phyloP scores from a whole-genome alignment of 2,329 filamentous ascomycete genomes.

The Pseudopithomyces maydicus region DNA sequence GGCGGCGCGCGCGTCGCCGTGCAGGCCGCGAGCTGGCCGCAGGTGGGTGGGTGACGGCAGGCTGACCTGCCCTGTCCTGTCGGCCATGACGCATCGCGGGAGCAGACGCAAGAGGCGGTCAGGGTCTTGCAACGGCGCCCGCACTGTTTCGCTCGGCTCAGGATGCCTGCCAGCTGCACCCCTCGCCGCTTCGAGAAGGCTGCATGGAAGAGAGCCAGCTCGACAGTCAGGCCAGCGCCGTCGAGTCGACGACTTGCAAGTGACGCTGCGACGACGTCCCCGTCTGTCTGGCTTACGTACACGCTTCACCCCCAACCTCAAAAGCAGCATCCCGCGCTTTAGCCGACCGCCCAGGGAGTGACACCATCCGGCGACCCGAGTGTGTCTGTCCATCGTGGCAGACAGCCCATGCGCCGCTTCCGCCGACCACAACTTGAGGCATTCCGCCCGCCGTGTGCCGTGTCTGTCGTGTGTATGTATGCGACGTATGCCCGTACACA shows the following conservation, averaged over 20 bases:
- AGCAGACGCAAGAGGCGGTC: background rate
- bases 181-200: conserved; percentile 20
- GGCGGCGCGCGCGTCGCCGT: too few species aligned
- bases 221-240: background rate
- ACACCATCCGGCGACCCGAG: conserved; percentile 19
- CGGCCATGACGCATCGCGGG: conserved; percentile 1
- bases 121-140: conserved; percentile 8
- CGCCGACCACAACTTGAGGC: too few species aligned
- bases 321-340: conserved; percentile 33
- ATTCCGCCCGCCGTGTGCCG: too few species aligned
- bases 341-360: conserved; percentile 25
- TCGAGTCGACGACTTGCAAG: background rate
- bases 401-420: too few species aligned
- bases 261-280: background rate
- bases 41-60: background rate
- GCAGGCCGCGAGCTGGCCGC: too few species aligned
- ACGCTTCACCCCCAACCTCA: too few species aligned
- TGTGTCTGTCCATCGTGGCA: background rate
- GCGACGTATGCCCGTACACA: too few species aligned
- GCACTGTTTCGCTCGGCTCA: conserved; percentile 12
- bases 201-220: conserved; percentile 11
- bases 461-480: too few species aligned
- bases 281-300: conserved; percentile 22
- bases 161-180: conserved; percentile 8
- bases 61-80: background rate